Conservation (phyloP, 2,329 filamentous ascomycete genomes). For the Colletotrichum neosansevieriae region DNA sequence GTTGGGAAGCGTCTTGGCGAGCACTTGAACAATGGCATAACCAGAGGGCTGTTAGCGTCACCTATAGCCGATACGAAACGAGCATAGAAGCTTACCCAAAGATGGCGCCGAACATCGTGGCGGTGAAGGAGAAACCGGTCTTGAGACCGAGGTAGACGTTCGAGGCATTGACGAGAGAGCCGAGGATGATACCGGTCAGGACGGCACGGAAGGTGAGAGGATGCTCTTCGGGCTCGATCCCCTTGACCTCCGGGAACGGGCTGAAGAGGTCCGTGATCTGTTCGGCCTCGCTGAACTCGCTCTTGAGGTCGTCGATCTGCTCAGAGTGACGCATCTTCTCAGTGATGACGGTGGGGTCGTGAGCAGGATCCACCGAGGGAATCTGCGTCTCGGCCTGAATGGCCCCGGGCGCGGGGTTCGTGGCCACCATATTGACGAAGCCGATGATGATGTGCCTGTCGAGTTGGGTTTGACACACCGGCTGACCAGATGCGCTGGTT, state of each 20-base stretch:
- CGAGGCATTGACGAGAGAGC: slow-evolving; percentile 70
- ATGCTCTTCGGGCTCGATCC: slow-evolving; percentile 56
- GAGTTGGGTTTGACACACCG: background rate
- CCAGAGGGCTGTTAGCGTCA: slow-evolving; percentile 56
- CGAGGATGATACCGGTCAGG: slow-evolving; percentile 65
- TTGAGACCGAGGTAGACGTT: slow-evolving; percentile 72
- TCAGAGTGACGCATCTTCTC: slow-evolving; percentile 33
- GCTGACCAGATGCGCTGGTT: slow-evolving; percentile 15
- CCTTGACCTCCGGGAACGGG: slow-evolving; percentile 57
- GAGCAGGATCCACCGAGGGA: slow-evolving; percentile 20
- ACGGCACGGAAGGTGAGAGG: slow-evolving; percentile 69
- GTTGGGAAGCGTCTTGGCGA: slow-evolving; percentile 56
- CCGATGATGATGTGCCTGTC: slow-evolving; percentile 14
- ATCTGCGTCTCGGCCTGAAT: slow-evolving; percentile 34
- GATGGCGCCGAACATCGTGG: slow-evolving; percentile 65
- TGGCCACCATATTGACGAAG: slow-evolving; percentile 14
- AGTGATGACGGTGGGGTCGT: slow-evolving; percentile 22
- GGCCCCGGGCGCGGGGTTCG: slow-evolving; percentile 23
- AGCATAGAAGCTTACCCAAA: slow-evolving; percentile 66
- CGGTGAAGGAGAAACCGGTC: slow-evolving; percentile 62
- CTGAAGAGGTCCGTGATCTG: slow-evolving; percentile 52
- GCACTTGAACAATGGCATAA: slow-evolving; percentile 48
- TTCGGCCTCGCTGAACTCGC: slow-evolving; percentile 44
- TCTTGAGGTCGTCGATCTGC: slow-evolving; percentile 37
- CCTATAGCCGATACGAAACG: accelerated